These are phyloP conservation scores for Adansonia madagascariensis DNA, from an alignment of 441 rosid species.

Conservation along the genomic window DNA sequence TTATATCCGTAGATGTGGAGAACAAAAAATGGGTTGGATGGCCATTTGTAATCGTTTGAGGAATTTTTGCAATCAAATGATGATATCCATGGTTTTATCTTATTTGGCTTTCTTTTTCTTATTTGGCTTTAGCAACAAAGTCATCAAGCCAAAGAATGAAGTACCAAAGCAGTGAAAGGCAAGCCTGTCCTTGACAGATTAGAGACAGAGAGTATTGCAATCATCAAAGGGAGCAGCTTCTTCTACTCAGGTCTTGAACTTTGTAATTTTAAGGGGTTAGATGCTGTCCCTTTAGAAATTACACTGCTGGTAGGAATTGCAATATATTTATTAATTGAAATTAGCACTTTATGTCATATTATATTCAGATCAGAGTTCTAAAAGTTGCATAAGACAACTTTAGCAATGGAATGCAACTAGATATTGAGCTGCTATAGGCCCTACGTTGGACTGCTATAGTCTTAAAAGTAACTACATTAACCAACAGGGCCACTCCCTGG, in stretches of 20 bases:
- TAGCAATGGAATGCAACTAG: constrained; percentile 12
- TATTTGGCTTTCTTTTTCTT: constrained; percentile 53
- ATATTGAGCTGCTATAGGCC: not conserved
- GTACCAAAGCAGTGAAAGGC: not conserved
- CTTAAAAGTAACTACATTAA: too few relatives aligned
- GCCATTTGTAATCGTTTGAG: constrained; percentile 43
- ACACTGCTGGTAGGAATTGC: not conserved
- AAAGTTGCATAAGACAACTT: not conserved
- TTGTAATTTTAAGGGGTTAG: not conserved
- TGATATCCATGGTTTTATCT: constrained; percentile 44
- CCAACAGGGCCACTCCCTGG: too few relatives aligned
- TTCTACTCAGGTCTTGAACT: constrained; percentile 12
- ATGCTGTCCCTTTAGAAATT: constrained; percentile 11
- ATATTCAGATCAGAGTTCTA: not conserved
- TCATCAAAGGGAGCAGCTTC: constrained; percentile 17
- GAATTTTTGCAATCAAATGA: constrained; percentile 49
- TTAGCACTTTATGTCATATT: not conserved
- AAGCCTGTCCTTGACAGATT: constrained; percentile 7
- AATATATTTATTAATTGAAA: not conserved
- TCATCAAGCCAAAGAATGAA: constrained; percentile 24
- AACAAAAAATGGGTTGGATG: constrained; percentile 47
- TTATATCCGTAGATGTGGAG: constrained; percentile 48
- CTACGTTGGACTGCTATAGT: not conserved
- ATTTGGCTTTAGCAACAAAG: constrained; percentile 45
- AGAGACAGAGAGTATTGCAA: too few relatives aligned